Evolutionary conservation across 345 rosid species (phyloP).

Genomic region (Viola odorata): DNA sequence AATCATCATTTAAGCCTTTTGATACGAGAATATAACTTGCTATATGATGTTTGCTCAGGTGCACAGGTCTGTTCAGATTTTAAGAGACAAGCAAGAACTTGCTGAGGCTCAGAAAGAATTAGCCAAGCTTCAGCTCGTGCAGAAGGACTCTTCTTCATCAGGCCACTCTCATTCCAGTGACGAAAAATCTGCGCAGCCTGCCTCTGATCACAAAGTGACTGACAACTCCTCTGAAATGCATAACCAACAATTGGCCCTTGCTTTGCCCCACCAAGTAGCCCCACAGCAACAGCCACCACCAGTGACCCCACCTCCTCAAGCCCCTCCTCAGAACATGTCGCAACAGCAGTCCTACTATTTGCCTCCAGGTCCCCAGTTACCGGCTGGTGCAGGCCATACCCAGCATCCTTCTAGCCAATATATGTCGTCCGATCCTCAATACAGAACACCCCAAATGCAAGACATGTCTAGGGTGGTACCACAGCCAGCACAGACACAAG

Average conservation of each 20-base stretch:
- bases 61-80: slow-evolving; percentile 93
- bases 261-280: slow-evolving; percentile 76
- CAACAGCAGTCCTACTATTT: slow-evolving; percentile 75
- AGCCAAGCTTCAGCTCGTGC: slow-evolving; percentile 83
- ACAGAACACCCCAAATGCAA: slow-evolving; percentile 57
- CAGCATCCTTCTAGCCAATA: slow-evolving; percentile 55
- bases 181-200: slow-evolving; percentile 58
- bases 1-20: background rate
- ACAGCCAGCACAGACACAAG: slow-evolving; percentile 51
- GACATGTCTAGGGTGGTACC: slow-evolving; percentile 56
- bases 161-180: slow-evolving; percentile 63
- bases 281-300: slow-evolving; percentile 53
- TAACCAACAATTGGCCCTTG: slow-evolving; percentile 86
- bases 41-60: slow-evolving; percentile 47
- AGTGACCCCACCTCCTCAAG: slow-evolving; percentile 41
- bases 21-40: slow-evolving; percentile 3
- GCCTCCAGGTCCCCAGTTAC: slow-evolving; percentile 43
- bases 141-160: slow-evolving; percentile 73
- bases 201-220: slow-evolving; percentile 48
- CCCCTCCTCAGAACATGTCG: slow-evolving; percentile 42
- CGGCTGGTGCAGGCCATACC: slow-evolving; percentile 38
- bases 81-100: slow-evolving; percentile 97
- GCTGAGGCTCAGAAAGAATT: slow-evolving; percentile 90
- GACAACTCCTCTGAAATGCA: slow-evolving; percentile 55
- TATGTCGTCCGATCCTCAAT: slow-evolving; percentile 55